These are phyloP conservation scores for Hypholoma fasciculare DNA, from an alignment of 768 basidiomycete genomes.

Conservation along the genomic window DNA sequence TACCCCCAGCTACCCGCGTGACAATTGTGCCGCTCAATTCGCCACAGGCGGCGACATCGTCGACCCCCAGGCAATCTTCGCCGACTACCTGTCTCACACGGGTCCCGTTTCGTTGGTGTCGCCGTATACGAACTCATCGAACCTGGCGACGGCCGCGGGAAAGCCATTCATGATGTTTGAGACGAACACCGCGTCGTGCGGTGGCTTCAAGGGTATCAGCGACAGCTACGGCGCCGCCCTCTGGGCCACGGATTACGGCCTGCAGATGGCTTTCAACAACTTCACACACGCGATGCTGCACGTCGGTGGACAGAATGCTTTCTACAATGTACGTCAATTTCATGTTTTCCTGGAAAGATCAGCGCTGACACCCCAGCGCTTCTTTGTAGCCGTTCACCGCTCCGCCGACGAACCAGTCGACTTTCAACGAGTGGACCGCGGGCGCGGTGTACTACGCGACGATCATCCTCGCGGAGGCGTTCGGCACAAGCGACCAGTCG, in stretches of 20 bases:
- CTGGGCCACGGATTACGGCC: conserved; percentile 63
- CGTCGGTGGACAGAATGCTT: conserved; percentile 66
- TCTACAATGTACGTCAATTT: conserved; percentile 57
- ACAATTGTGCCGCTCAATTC: conserved; percentile 61
- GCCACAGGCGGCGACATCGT: conserved; percentile 34
- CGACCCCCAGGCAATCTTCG: conserved; percentile 49
- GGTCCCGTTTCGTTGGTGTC: conserved; percentile 47
- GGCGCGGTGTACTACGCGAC: conserved; percentile 76
- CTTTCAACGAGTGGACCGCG: conserved; percentile 69
- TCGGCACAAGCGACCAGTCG: conserved; percentile 64
- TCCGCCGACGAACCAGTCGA: conserved; percentile 54
- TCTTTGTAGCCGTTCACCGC: conserved; percentile 54
- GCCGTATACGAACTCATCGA: conserved; percentile 50
- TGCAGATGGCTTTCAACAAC: conserved; percentile 63
- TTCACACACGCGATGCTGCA: conserved; percentile 57
- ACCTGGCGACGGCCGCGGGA: conserved; percentile 38
- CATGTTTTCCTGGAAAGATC: neutral
- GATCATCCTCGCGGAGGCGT: conserved; percentile 66
- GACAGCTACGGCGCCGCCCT: conserved; percentile 65
- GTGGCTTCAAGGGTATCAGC: conserved; percentile 64
- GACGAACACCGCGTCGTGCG: conserved; percentile 70
- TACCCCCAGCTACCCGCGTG: conserved; percentile 34
- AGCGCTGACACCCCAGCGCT: conserved; percentile 20
- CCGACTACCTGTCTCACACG: conserved; percentile 60
- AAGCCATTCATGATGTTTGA: conserved; percentile 70